Base-by-base conservation (phyloP, 2,329 filamentous ascomycete species). In the Colletotrichum kahawae region DNA sequence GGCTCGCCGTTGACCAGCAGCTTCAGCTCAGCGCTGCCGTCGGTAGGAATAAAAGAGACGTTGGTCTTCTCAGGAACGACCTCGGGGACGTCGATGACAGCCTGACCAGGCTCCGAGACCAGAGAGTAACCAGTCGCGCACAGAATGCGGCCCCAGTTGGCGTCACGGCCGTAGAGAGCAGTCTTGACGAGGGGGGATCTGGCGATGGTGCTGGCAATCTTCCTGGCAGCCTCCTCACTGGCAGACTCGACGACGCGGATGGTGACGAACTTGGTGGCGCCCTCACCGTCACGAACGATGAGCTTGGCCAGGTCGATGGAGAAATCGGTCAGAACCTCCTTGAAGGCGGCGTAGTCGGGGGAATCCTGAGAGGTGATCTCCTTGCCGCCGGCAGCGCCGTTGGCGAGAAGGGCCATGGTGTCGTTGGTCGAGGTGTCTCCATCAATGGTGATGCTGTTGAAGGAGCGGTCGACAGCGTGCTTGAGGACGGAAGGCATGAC, bases 341-440 rank as follows among this genome's bases (percentile, higher is more conserved):
- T 89, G 86, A 98, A 93, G 48, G 91, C 93, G n/a, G 85, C 81
- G 82, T 94, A 96, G 81, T 95, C 95, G 13, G 83, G 82, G 67
- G 84, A 91, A 16, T 85, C 82, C 59, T 89, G 86, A 1, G 88
- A 88, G 1, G 86, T 83, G 67, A 96, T 89, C 70, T 91, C 88
- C 16, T 89, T 84, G 21, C 95, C 95, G 69, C 95, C 95, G 1
- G 95, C 96, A 21, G 95, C 95, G 77, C 97, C 97, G 84, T 99
- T 99, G 77, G 97, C 96, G n/a, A 99, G 91, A 70, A 99, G 88
- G 6, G 95, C 95, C 33, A 98, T 92, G 0, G 96, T 98, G 87
- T 99, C 97, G 85, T 99, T 99, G 75, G 97, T 99, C 77, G 95
- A 98, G 10, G 96, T 98, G 85, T 98, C 97, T 75, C 97, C 97